These are phyloP conservation scores for Cryptococcus deneoformans DNA, from an alignment of 1,284 basidiomycete species.

Conservation along the genomic window DNA sequence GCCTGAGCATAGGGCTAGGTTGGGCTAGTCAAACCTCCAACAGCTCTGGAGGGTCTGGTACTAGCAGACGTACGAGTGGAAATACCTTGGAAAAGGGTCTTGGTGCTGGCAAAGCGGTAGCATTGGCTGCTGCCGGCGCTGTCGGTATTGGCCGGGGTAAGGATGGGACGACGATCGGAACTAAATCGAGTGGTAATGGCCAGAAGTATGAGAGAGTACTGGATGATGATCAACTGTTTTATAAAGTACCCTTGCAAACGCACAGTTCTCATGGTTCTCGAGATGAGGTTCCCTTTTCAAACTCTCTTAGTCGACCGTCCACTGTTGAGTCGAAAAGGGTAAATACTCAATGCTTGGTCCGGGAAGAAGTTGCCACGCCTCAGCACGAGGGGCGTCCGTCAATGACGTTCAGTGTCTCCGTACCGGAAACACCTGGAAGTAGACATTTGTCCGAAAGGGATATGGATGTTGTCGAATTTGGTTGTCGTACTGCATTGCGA, in stretches of 20 bases:
- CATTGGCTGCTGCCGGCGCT: conserved; percentile 4
- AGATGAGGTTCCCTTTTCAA: neutral
- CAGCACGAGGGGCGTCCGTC: neutral
- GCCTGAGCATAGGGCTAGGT: conserved; percentile 18
- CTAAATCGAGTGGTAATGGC: neutral
- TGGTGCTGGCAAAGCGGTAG: neutral
- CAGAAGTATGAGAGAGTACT: conserved; percentile 9
- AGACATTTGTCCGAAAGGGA: conserved; percentile 1
- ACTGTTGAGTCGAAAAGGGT: neutral
- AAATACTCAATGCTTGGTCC: neutral
- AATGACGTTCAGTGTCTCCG: conserved; percentile 8
- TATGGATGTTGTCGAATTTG: conserved; percentile 4
- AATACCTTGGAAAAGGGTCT: conserved; percentile 18
- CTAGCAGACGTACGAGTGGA: conserved; percentile 4
- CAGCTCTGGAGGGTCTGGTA: neutral
- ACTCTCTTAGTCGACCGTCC: neutral
- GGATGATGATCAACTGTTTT: conserved; percentile 15
- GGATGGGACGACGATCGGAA: neutral
- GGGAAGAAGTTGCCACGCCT: neutral
- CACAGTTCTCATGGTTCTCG: conserved; percentile 1
- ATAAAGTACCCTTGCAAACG: conserved; percentile 2
- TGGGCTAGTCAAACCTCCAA: conserved; percentile 2
- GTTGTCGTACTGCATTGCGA: neutral
- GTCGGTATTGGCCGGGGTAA: conserved; percentile 1
- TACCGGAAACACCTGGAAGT: conserved; percentile 12